Evolutionary conservation across 2,329 filamentous ascomycete species (phyloP).

Genomic region (Aspergillus calidoustus): DNA sequence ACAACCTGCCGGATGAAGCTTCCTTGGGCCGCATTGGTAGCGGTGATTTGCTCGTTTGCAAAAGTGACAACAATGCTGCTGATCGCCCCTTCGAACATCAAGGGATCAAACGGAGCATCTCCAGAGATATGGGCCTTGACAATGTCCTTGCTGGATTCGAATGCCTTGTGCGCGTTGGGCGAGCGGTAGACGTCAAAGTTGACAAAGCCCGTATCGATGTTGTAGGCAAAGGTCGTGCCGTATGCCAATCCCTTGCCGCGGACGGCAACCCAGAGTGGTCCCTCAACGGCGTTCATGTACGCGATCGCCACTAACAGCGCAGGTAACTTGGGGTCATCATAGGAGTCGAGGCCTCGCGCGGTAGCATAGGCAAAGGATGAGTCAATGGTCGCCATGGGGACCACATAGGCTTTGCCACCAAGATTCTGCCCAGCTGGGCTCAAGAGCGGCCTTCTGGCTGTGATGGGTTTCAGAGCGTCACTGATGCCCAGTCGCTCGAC

Average conservation of each 20-base stretch:
- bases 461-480: conserved; percentile 69
- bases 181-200: conserved; percentile 89
- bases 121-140: conserved; percentile 77
- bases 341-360: conserved; percentile 73
- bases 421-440: conserved; percentile 75
- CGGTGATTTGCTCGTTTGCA: conserved; percentile 86
- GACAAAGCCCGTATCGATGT: conserved; percentile 77
- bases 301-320: conserved; percentile 85
- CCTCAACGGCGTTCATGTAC: conserved; percentile 92
- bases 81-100: conserved; percentile 87
- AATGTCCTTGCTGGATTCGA: conserved; percentile 73
- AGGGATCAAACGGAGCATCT: conserved; percentile 71
- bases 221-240: conserved; percentile 77
- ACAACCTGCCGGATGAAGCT: conserved; percentile 85
- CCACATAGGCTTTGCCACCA: conserved; percentile 75
- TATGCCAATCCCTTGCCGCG: conserved; percentile 94
- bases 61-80: conserved; percentile 84
- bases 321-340: conserved; percentile 76
- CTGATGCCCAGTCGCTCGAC: conserved; percentile 56
- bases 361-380: conserved; percentile 85
- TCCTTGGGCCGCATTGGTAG: conserved; percentile 77
- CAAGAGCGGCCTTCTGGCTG: conserved; percentile 71
- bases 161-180: conserved; percentile 86
- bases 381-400: conserved; percentile 91
- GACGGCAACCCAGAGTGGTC: conserved; percentile 90